phyloP scores from a whole-genome alignment of 805 yeast genomes.

The Lipomyces starkeyi region DNA sequence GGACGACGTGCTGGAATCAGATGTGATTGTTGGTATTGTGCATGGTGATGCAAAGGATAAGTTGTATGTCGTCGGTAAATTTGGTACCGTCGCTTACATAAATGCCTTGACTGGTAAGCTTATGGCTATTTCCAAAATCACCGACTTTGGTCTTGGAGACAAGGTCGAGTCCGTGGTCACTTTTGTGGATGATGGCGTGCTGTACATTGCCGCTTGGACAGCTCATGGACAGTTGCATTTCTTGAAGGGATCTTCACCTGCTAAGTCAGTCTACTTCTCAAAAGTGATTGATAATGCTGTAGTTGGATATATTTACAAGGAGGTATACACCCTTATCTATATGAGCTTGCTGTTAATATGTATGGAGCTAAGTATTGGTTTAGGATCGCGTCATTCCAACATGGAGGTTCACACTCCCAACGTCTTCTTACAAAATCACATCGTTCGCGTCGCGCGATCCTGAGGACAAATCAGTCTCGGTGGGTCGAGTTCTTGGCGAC shows the following conservation, averaged over 20 bases:
- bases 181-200: conserved; percentile 16
- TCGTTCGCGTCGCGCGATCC: conserved; percentile 51
- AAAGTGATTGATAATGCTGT: conserved; percentile 23
- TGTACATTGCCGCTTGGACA: conserved; percentile 27
- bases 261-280: conserved; percentile 28
- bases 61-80: conserved; percentile 23
- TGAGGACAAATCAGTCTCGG: conserved; percentile 55
- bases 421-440: conserved; percentile 49
- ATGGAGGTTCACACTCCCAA: conserved; percentile 49
- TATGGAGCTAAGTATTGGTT: background rate
- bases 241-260: conserved; percentile 13
- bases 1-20: conserved; percentile 25
- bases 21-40: conserved; percentile 23
- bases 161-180: conserved; percentile 21
- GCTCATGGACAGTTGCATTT: conserved; percentile 27
- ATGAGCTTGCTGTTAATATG: background rate
- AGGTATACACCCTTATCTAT: conserved; percentile 6
- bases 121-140: background rate
- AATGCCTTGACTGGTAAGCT: conserved; percentile 24
- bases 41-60: background rate
- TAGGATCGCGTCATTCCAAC: conserved; percentile 43
- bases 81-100: conserved; percentile 21
- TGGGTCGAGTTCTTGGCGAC: conserved; percentile 72
- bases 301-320: conserved; percentile 33
- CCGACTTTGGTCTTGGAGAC: conserved; percentile 24